phyloP scores from a whole-genome alignment of 2,329 filamentous ascomycete species.

The Penicillium sp. region DNA sequence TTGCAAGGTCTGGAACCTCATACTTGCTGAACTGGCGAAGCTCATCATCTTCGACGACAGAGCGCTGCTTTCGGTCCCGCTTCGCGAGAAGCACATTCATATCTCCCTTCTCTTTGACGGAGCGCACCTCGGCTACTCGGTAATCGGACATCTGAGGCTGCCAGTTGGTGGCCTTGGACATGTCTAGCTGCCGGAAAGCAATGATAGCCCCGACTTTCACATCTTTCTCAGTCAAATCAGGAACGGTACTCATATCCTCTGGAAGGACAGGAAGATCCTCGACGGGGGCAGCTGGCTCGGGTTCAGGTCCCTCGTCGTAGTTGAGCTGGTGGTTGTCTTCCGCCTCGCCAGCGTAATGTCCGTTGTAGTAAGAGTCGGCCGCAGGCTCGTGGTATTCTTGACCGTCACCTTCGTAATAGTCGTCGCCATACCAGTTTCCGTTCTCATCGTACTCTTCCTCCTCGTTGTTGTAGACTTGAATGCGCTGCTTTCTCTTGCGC shows the following conservation, averaged over 20 bases:
- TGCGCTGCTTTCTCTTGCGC: constrained; percentile 54
- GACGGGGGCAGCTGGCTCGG: constrained; percentile 16
- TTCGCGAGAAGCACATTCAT: constrained; percentile 68
- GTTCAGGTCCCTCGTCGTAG: constrained; percentile 43
- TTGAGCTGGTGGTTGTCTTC: constrained; percentile 34
- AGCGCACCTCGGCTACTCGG: constrained; percentile 67
- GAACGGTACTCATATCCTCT: constrained; percentile 66
- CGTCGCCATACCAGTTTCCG: constrained; percentile 36
- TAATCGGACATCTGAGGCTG: constrained; percentile 54
- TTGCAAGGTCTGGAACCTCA: constrained; percentile 69
- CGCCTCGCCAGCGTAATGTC: constrained; percentile 11
- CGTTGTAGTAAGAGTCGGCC: constrained; percentile 23
- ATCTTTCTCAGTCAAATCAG: constrained; percentile 42
- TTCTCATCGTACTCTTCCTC: constrained; percentile 44
- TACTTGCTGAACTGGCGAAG: constrained; percentile 76
- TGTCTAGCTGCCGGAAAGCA: constrained; percentile 50
- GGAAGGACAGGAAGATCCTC: constrained; percentile 52
- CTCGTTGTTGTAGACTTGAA: constrained; percentile 47
- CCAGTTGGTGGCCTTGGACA: constrained; percentile 51
- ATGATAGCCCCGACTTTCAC: constrained; percentile 43
- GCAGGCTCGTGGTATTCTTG: constrained; percentile 1
- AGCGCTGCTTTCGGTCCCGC: constrained; percentile 66
- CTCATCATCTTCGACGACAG: constrained; percentile 59
- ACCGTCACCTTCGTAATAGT: constrained; percentile 29
- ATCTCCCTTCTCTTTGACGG: constrained; percentile 54